Base-by-base conservation (phyloP, 805 yeast genomes). In the Barnettozyma populi region DNA sequence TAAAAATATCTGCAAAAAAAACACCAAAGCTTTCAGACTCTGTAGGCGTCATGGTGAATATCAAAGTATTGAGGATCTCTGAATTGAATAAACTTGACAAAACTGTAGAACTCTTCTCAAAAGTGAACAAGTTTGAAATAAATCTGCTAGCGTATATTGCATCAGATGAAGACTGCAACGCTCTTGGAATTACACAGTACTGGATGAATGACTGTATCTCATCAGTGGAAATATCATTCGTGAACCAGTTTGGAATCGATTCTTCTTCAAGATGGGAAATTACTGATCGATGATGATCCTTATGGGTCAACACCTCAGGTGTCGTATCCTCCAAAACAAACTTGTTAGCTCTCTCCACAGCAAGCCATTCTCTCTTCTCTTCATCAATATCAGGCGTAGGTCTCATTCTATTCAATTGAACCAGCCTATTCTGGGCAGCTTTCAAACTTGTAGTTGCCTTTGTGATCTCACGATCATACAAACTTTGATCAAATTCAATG, bases 1-100 rank as follows among this genome's bases (percentile, higher is more conserved):
- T 66, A 38, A 88, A 66, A 1, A 85, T 52, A 21, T 78, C 81
- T 23, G 78, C 70, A 55, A 79, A 77, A 55, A 90, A 90, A 11
- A 87, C 64, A 4, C 96, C 96, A 35, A 90, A 63, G 59, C 86
- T 86, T 56, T 90, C 95, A 2, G 95, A 82, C 59, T 90, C 97
- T 4, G 73, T 65, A 0, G 87, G 75, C 0, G 97, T 86, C 46
- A 81, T 76, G 2, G 92, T 79, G 55, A 78, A 83, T 11, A 90
- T 59, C 2, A 87, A 74, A 3, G 84, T 75, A 42, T 73, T 73
- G 42, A 87, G 61, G 13, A 80, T 63, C 10, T 71, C 69, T 4
- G 69, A 67, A 1, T 67, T 60, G 48, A 88, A 74, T 21, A 89
- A 65, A 18, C 61, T 62, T 34, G 78, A 72, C 25, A 78, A 59